Evolutionary conservation across 164 flowering plant genomes (phyloP), one percentile per base, ranked within the genome.

Genomic region (Annona cherimola): DNA sequence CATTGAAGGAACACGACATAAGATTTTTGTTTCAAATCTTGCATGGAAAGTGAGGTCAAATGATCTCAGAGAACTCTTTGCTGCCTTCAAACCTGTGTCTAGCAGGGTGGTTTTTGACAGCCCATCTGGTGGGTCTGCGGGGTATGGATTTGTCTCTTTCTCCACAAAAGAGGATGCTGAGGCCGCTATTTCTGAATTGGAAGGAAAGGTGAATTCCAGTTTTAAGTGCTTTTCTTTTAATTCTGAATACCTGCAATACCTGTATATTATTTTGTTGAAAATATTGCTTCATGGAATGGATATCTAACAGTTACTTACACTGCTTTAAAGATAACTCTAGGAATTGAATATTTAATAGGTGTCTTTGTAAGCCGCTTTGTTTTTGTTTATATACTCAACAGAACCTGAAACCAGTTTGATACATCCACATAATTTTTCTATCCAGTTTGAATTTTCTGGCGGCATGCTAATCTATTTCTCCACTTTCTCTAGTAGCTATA

Each of bases 101-200:
- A 78, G 83, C 41, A 84, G 90, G 71, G 93, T 92, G 76, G 86
- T 92, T 40, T 94, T 94, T 76, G 87, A 85, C 43, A 74, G 73
- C 68, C 88, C 88, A 67, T 43, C 80, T 7, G 91, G 91, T 77
- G 83, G 81, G 79, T 85, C 99, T 76, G 86, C 87, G 74, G 97
- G 97, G 0, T 91, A 89, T 82, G 97, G 97, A 1, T 94, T 94
- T 81, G 94, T 90, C 43, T 87, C 97, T 9, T 92, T 86, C 81
- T 81, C 85, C 70, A 86, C 94, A 43, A 84, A 70, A 73, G 97
- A 92, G 84, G 97, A 94, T 83, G 93, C 92, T 54, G 93, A 89
- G 73, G 82, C 89, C 74, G 99, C 94, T 18, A 68, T 90, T 66
- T 79, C 87, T 76, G 75, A 86, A 67, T 74, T 92, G 73, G 81